Evolutionary conservation across 805 yeast genomes (phyloP).

Genomic region (Kodamaea fukazawae): DNA sequence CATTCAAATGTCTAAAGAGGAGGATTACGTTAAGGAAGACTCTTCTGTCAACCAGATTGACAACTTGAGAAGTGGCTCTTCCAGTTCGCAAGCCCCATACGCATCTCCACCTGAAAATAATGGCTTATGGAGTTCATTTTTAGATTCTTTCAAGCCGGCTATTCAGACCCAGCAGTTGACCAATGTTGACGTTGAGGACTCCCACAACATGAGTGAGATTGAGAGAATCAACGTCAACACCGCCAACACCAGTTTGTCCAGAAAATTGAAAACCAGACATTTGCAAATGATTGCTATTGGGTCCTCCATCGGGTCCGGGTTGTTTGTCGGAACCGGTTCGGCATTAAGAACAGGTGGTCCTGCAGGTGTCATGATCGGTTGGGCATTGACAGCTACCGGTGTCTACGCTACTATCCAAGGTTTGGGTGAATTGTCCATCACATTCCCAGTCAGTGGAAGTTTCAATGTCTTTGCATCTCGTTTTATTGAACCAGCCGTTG

Average conservation of each 20-base stretch:
- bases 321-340: constrained; percentile 47
- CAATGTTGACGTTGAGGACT: constrained; percentile 17
- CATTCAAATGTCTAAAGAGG: constrained; percentile 1
- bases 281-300: constrained; percentile 69
- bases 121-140: constrained; percentile 24
- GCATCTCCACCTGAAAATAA: not conserved
- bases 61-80: constrained; percentile 13
- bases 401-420: constrained; percentile 32
- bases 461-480: constrained; percentile 50
- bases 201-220: constrained; percentile 22
- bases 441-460: constrained; percentile 54
- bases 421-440: constrained; percentile 51
- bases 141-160: constrained; percentile 37
- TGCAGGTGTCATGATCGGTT: constrained; percentile 28
- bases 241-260: constrained; percentile 19
- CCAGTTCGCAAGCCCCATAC: constrained; percentile 12
- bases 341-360: constrained; percentile 37
- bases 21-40: constrained; percentile 6
- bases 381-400: constrained; percentile 23
- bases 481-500: constrained; percentile 55
- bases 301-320: constrained; percentile 69
- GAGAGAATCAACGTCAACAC: constrained; percentile 28
- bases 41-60: constrained; percentile 13
- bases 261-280: constrained; percentile 47
- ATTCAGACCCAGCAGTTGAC: constrained; percentile 19